Evolutionary conservation across 768 basidiomycete genomes (phyloP), one percentile per base, ranked within the genome.

Genomic region (Phlegmacium glaucopus): DNA sequence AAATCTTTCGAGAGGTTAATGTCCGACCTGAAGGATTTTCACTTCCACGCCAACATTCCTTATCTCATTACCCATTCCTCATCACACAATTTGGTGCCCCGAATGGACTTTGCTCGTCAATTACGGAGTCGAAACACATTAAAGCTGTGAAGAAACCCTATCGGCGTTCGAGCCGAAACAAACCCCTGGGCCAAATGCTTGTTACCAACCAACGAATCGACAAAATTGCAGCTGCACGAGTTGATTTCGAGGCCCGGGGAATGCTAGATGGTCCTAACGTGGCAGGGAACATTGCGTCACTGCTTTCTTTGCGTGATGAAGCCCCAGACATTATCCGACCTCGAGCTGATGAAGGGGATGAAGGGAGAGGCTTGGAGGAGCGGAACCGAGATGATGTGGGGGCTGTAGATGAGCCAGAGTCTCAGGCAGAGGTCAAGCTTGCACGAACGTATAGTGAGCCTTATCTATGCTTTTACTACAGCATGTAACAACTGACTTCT

Each of bases 211-310:
- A n/a, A n/a, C n/a, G n/a, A n/a, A n/a, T n/a, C n/a, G n/a, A n/a
- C n/a, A n/a, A n/a, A n/a, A n/a, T n/a, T n/a, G 30, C 30, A 32
- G 30, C 9, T 13, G 18, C 52, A 1, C 48, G 45, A 1, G 51
- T 47, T 0, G 45, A 65, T 34, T 65, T 69, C 16, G 16, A 35
- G 11, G 40, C 13, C 8, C 39, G 42, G 1, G 56, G 56, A 3
- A 63, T 68, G 59, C 48, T 68, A 4, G 13, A 36, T 43, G 30
- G 30, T 13, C 13, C 30, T 32, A 13, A 13, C 13, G 9, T 32
- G 9, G 9, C 30, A 13, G 30, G 9, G 8, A 13, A 32, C 9
- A 32, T 32, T 13, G 9, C 13, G 9, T 8, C 30, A 8, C 9
- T 8, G 30, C 30, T 32, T 32, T 8, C 30, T 8, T 11, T 7